Base-by-base conservation (phyloP, 2,329 filamentous ascomycete genomes). In the Xylariaceae sp. region DNA sequence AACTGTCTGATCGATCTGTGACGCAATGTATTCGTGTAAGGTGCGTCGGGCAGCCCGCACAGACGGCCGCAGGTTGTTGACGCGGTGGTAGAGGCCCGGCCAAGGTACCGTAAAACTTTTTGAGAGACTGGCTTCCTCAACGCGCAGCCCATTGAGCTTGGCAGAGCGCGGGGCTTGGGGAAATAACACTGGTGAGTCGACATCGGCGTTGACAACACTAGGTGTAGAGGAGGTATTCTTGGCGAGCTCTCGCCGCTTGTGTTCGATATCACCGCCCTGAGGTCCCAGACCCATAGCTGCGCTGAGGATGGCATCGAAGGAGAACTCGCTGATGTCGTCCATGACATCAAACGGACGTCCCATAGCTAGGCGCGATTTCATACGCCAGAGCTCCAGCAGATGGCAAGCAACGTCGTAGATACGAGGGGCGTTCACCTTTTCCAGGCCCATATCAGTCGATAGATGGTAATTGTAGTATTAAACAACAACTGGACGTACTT, bases 281-380 rank as follows among this genome's bases (percentile, higher is more conserved):
- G 26, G 12, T 19, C 6, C 40, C 9, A 45, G 16, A 14, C 49
- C 49, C 4, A 37, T 29, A 19, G 39, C 49, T 8, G 17, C 21
- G 21, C 49, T 44, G 8, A 53, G 6, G 14, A 53, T 37, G 2
- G 49, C 39, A 29, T 53, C 49, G 17, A 53, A 53, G 3, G 49
- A 23, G 29, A 53, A 53, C 28, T 24, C 37, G 11, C 17, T 19
- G 8, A 53, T 19, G 23, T 53, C 49, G 12, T 19, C 12, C 5
- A 17, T 29, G 4, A 36, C 19, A 37, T 53, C 49, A 19, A 53
- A 53, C 4, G 49, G 49, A 16, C 39, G 40, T 9, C 28, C 49
- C 7, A 3, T 3, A 11, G 28, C 19, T n/a, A 53, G 19, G 19
- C 12, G 31, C 2, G 17, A 45, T n/a, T 53, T 53, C 5, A 53